Evolutionary conservation across 768 basidiomycete species (phyloP).

Genomic region (Hygrophorus russula): DNA sequence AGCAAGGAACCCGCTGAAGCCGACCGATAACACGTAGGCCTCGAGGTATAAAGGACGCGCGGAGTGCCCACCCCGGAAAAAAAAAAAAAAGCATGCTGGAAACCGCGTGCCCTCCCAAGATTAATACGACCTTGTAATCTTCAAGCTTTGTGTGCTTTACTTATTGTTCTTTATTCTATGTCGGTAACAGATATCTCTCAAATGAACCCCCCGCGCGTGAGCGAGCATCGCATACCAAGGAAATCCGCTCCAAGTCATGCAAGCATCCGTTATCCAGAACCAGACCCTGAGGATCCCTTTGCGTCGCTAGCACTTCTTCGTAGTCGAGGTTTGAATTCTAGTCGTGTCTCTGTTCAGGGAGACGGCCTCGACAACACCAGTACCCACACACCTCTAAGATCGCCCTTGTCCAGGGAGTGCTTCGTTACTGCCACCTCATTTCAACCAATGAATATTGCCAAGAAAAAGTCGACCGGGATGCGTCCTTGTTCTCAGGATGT

Average conservation of each 20-base stretch:
- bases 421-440: too few relatives aligned
- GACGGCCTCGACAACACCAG: neutral
- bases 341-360: neutral
- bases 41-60: too few relatives aligned
- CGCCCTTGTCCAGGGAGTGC: neutral
- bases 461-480: constrained; percentile 16
- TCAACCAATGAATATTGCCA: too few relatives aligned
- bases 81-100: too few relatives aligned
- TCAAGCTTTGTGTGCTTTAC: neutral
- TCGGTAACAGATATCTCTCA: neutral
- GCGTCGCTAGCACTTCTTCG: constrained; percentile 58
- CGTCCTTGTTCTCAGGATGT: constrained; percentile 1
- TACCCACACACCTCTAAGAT: neutral
- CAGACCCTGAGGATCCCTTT: constrained; percentile 62
- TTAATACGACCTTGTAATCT: neutral
- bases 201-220: neutral
- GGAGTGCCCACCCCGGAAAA: too few relatives aligned
- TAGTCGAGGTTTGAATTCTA: constrained; percentile 34
- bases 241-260: constrained; percentile 48
- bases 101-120: too few relatives aligned
- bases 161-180: neutral
- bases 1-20: too few relatives aligned
- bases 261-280: constrained; percentile 39
- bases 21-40: too few relatives aligned
- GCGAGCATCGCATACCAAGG: constrained; percentile 29